Conservation (phyloP, 495 filamentous ascomycete genomes). For the Penicillium arizonense region DNA sequence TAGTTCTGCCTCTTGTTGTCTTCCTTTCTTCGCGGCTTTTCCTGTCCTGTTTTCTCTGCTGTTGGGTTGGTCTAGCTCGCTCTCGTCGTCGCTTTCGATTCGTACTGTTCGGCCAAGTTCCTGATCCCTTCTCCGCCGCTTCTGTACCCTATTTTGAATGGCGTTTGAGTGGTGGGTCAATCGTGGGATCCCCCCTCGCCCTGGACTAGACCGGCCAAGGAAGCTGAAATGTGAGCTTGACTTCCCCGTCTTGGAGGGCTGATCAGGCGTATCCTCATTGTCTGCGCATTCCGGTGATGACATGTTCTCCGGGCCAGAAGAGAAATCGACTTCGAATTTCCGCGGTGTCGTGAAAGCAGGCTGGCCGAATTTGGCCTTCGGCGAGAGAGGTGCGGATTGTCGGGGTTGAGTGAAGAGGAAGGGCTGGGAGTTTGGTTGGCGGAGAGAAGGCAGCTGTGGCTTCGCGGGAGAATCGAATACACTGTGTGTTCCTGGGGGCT, state of each 20-base stretch:
- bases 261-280: conserved; percentile 69
- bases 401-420: conserved; percentile 40
- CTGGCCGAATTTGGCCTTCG: conserved; percentile 56
- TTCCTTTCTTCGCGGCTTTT: conserved; percentile 17
- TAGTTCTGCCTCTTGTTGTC: conserved; percentile 1
- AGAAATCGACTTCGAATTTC: conserved; percentile 67
- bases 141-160: conserved; percentile 52
- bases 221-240: conserved; percentile 43
- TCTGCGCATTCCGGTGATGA: conserved; percentile 74
- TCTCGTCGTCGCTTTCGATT: conserved; percentile 56
- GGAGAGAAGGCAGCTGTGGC: conserved; percentile 41
- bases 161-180: conserved; percentile 52
- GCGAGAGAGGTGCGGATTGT: conserved; percentile 21
- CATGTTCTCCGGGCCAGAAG: conserved; percentile 75
- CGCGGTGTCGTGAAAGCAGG: conserved; percentile 78
- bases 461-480: conserved; percentile 54
- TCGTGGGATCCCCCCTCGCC: conserved; percentile 56
- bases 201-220: conserved; percentile 51
- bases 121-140: conserved; percentile 48
- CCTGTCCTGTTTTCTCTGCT: conserved; percentile 32
- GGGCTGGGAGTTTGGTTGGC: conserved; percentile 47
- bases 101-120: conserved; percentile 42
- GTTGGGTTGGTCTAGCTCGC: conserved; percentile 48
- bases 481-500: conserved; percentile 46
- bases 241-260: conserved; percentile 41